Percentiles rank a stretch among this genome's conserved stretches.
phyloP scores from a whole-genome alignment of 495 filamentous ascomycete genomes.

The Mytilinidion resinicola region DNA sequence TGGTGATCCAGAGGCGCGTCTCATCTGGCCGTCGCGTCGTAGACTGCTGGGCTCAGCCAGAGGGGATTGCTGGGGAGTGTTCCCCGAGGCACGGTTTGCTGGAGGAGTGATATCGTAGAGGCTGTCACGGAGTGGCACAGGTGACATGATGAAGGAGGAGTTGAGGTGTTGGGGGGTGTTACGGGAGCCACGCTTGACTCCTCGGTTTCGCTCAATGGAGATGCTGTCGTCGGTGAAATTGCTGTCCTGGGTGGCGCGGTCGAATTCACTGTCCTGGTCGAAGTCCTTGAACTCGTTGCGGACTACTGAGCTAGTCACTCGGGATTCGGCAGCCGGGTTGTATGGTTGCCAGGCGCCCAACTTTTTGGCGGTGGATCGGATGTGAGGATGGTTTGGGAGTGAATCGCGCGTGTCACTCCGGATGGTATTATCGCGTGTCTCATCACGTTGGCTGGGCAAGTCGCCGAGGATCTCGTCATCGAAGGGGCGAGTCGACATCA shows the following conservation, averaged over 20 bases:
- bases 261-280: slow-evolving; percentile 17
- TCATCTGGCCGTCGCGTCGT: slow-evolving; percentile 29
- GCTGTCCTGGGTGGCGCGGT: slow-evolving; percentile 8
- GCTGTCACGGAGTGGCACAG: slow-evolving; percentile 22
- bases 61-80: slow-evolving; percentile 15
- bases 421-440: too few relatives aligned
- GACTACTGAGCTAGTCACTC: slow-evolving; percentile 26
- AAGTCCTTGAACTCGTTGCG: slow-evolving; percentile 29
- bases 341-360: slow-evolving; percentile 18
- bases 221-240: slow-evolving; percentile 25
- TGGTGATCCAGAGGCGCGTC: slow-evolving; percentile 20
- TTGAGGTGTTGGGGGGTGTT: slow-evolving; percentile 24
- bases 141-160: slow-evolving; percentile 20
- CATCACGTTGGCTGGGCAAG: too few relatives aligned
- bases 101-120: slow-evolving; percentile 36
- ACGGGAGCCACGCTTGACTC: slow-evolving; percentile 24
- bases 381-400: slow-evolving; percentile 9
- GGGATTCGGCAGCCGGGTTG: slow-evolving; percentile 11
- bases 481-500: slow-evolving; percentile 25
- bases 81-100: slow-evolving; percentile 11
- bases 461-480: slow-evolving; percentile 1
- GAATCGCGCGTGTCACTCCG: slow-evolving; percentile 15
- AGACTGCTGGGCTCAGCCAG: slow-evolving; percentile 21
- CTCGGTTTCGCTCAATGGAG: slow-evolving; percentile 36
- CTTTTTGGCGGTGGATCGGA: slow-evolving; percentile 29